A percentile compares a stretch with the other conserved stretches of the same genome.
These are phyloP conservation scores for Xerocomus cyaneibrunnescens DNA, from an alignment of 1,284 basidiomycete species.

Conservation along the genomic window DNA sequence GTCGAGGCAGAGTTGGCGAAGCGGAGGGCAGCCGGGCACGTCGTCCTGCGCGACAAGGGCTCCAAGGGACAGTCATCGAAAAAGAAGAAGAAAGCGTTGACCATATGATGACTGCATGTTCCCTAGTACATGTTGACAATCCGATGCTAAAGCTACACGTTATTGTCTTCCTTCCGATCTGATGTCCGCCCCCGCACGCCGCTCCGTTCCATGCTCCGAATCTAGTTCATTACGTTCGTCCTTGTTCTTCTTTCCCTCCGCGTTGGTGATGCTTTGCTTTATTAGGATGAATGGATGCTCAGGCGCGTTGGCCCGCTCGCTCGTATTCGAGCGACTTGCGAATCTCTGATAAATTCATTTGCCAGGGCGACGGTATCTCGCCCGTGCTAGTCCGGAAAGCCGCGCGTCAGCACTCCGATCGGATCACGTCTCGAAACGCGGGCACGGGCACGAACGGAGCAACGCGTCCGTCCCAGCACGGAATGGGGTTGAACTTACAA, in stretches of 20 bases:
- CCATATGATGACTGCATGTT: constrained; percentile 1
- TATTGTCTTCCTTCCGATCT: background rate
- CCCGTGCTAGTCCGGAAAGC: constrained; percentile 15
- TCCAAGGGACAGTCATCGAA: constrained; percentile 2
- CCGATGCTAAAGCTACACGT: constrained; percentile 27
- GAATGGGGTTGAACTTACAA: constrained; percentile 19
- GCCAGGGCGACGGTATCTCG: constrained; percentile 33
- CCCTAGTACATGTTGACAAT: constrained; percentile 7
- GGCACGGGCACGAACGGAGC: background rate
- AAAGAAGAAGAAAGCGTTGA: constrained; percentile 17
- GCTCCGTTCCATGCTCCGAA: background rate
- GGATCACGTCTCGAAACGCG: background rate
- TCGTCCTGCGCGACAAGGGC: constrained; percentile 23
- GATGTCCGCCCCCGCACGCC: background rate
- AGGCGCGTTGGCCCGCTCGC: constrained; percentile 15
- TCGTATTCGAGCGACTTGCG: constrained; percentile 35
- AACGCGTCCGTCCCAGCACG: background rate
- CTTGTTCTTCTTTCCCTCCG: background rate
- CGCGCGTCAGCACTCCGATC: background rate
- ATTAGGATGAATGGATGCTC: constrained; percentile 5
- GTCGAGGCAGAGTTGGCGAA: constrained; percentile 25
- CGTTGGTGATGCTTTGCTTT: background rate
- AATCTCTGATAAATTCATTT: constrained; percentile 30
- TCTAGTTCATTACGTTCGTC: background rate
- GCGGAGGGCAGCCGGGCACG: constrained; percentile 24